Evolutionary conservation across 2,329 filamentous ascomycete species (phyloP), one percentile per base, ranked within the genome.

Genomic region (Diplodia corticola): DNA sequence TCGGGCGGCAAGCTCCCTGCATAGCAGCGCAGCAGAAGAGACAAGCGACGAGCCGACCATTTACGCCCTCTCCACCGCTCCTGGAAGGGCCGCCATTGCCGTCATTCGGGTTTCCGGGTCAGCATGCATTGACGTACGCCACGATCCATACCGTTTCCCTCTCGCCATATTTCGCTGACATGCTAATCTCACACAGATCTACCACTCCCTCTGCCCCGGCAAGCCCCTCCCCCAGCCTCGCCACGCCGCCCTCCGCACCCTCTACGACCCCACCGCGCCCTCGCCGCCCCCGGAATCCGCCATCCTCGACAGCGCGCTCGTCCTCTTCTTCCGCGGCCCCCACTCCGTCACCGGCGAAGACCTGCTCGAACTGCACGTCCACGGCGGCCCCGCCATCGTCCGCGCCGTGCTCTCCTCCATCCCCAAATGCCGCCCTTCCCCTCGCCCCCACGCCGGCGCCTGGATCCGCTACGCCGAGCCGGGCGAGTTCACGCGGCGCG

Each of bases 401-500:
- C 93, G 91, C 73, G 92, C 94, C 1, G 91, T 97, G 0, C 83
- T 99, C 2, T 80, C 86, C 26, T 92, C 93, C 4, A 91, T 99
- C 66, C 85, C 91, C 0, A 78, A 79, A 50, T 87, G 84, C 70
- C 4, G 10, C 6, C 17, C 57, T 20, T 26, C 17, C 20, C 28
- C 53, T 15, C 3, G 22, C 24, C 15, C 9, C 24, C 51, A 30
- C 40, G 1, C 35, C 26, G 35, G 35, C 51, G 4, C 13, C n/a
- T 17, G 54, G 70, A 88, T 97, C 67, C 91, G 93, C 33, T 96
- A 96, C 75, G 95, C 95, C 2, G 94, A 97, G 74, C 90, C 95
- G 0, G 95, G 95, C 65, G 95, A 99, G 75, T 99, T 99, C 77
- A 99, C 95, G 4, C 89, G 89, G 68, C 89, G 95, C 44, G 93